Conservation (phyloP, 2,329 filamentous ascomycete genomes). For the Phaeosphaeriaceae sp. region DNA sequence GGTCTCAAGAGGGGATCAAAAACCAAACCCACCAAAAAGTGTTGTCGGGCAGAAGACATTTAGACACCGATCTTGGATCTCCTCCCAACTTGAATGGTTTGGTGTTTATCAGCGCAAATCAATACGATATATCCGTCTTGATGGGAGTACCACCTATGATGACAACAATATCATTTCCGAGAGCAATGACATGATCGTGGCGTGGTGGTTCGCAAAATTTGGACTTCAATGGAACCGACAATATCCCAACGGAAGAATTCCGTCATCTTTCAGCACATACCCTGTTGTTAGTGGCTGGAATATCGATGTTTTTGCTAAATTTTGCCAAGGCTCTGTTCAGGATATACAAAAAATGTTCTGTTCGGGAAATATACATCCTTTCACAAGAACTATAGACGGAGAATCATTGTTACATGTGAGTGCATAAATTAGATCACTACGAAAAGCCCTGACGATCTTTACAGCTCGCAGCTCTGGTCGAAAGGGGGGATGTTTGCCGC, state of each 20-base stretch:
- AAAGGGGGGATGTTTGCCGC: constrained; percentile 6
- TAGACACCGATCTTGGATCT: no score
- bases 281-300: constrained; percentile 4
- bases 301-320: not conserved
- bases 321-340: not conserved
- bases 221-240: constrained; percentile 7
- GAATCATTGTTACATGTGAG: constrained; percentile 15
- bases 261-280: constrained; percentile 12
- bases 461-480: not conserved
- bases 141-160: not conserved
- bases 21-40: no score
- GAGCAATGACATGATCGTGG: not conserved
- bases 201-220: constrained; percentile 1
- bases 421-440: not conserved
- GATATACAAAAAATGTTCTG: constrained; percentile 11
- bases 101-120: not conserved
- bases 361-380: constrained; percentile 12
- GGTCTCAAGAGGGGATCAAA: no score
- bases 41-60: no score
- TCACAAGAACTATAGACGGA: constrained; percentile 4
- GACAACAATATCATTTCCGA: not conserved
- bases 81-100: no score
- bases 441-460: not conserved
- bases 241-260: constrained; percentile 6
- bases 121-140: not conserved